Evolutionary conservation across 31 red algal genomes (phyloP).

Genomic region (Endocladia muricata): DNA sequence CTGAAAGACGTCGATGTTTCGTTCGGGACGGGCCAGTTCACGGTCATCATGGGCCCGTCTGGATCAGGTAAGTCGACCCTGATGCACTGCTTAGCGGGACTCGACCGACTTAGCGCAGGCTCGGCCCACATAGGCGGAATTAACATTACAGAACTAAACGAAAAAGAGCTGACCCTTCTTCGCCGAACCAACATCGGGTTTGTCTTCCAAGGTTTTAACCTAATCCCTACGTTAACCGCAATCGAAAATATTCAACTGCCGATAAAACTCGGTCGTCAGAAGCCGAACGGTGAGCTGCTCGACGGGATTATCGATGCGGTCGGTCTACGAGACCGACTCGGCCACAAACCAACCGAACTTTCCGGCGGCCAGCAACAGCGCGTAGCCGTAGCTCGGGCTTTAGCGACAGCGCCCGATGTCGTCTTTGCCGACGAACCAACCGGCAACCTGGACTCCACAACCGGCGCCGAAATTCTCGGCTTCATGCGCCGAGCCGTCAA

Average conservation of each 20-base stretch:
- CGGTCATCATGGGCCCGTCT: too few relatives aligned
- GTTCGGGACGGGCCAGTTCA: too few relatives aligned
- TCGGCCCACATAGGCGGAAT: background rate
- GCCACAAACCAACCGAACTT: too few relatives aligned
- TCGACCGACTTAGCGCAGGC: conserved; percentile 1
- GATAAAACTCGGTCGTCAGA: background rate
- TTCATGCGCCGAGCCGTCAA: too few relatives aligned
- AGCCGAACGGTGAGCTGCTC: background rate
- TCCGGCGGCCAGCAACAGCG: too few relatives aligned
- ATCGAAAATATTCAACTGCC: conserved; percentile 4
- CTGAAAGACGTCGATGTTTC: background rate
- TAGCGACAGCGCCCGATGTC: too few relatives aligned
- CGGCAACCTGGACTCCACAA: too few relatives aligned
- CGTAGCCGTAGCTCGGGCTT: too few relatives aligned
- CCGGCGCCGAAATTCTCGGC: too few relatives aligned
- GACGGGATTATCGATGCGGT: background rate
- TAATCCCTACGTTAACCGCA: background rate
- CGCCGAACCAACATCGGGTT: conserved; percentile 10
- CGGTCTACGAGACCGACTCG: too few relatives aligned
- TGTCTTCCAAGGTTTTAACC: conserved; percentile 1
- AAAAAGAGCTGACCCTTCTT: conserved; percentile 1
- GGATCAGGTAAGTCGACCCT: too few relatives aligned
- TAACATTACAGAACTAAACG: background rate
- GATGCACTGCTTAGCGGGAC: background rate
- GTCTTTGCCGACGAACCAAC: too few relatives aligned